phyloP scores from a whole-genome alignment of 768 basidiomycete species.

The Hypsizygus marmoreus region DNA sequence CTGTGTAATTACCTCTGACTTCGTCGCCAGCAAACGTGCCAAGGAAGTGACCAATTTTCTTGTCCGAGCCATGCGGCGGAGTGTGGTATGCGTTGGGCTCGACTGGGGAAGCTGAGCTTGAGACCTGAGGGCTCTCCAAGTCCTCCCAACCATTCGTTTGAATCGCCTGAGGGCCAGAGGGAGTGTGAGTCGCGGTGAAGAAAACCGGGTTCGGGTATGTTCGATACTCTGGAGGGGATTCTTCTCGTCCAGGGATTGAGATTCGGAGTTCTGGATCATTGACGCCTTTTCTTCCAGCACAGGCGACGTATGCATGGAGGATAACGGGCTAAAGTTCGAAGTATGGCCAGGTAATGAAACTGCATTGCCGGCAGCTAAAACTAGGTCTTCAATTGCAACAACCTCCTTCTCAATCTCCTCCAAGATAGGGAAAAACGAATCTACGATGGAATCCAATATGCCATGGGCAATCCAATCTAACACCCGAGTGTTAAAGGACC shows the following conservation, averaged over 20 bases:
- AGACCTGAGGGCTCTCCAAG: conserved; percentile 22
- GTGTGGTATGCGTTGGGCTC: conserved; percentile 45
- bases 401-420: conserved; percentile 82
- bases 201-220: conserved; percentile 32
- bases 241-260: conserved; percentile 8
- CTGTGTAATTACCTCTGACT: conserved; percentile 80
- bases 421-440: conserved; percentile 87
- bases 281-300: conserved; percentile 1
- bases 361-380: conserved; percentile 39
- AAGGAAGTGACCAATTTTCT: conserved; percentile 80
- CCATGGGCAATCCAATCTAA: conserved; percentile 94
- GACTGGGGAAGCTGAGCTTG: conserved; percentile 22
- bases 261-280: conserved; percentile 8
- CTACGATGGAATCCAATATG: conserved; percentile 90
- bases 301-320: neutral
- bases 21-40: conserved; percentile 72
- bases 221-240: conserved; percentile 21
- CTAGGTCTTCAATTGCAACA: conserved; percentile 70
- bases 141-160: conserved; percentile 29
- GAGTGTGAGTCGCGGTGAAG: conserved; percentile 33
- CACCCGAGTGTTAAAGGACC: conserved; percentile 4
- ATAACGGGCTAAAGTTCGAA: neutral
- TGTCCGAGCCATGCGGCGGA: conserved; percentile 79
- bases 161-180: conserved; percentile 37
- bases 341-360: conserved; percentile 1